phyloP scores from a whole-genome alignment of 1,284 basidiomycete genomes.

The Leccinum pallidistipes region DNA sequence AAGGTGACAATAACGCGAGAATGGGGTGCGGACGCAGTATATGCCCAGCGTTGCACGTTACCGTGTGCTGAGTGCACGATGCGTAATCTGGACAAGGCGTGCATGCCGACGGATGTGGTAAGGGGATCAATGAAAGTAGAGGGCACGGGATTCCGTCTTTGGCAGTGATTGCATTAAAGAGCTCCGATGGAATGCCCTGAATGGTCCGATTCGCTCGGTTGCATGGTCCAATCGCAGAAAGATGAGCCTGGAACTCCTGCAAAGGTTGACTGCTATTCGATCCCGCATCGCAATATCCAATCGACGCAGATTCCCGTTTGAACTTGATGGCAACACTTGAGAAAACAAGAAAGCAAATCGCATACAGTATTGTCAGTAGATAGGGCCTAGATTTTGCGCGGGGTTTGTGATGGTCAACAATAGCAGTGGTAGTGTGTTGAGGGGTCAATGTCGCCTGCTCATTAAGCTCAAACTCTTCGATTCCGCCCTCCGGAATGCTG shows the following conservation, averaged over 20 bases:
- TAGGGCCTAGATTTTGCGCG: conserved; percentile 22
- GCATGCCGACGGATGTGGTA: conserved; percentile 71
- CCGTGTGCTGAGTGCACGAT: conserved; percentile 61
- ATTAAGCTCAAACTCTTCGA: conserved; percentile 10
- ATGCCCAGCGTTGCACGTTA: conserved; percentile 76
- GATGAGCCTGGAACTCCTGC: conserved; percentile 44
- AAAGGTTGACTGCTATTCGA: conserved; percentile 63
- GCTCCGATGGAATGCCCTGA: conserved; percentile 33
- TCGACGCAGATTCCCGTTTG: conserved; percentile 65
- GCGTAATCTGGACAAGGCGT: conserved; percentile 86
- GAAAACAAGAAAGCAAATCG: conserved; percentile 39
- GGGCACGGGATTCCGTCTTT: conserved; percentile 50
- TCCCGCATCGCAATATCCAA: conserved; percentile 83
- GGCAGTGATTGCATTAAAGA: conserved; percentile 31
- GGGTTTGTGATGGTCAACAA: conserved; percentile 17
- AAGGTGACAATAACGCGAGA: conserved; percentile 42
- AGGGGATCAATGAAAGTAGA: conserved; percentile 51
- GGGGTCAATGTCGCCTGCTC: conserved; percentile 35
- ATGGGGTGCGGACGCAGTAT: conserved; percentile 66
- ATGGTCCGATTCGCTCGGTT: conserved; percentile 53
- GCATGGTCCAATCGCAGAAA: conserved; percentile 58
- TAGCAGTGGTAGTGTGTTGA: conserved; percentile 38
- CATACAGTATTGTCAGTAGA: conserved; percentile 41
- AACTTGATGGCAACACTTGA: conserved; percentile 49
- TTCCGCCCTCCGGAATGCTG: conserved; percentile 19